phyloP scores from a whole-genome alignment of 2,329 filamentous ascomycete genomes.

The Alternaria tenuissima region DNA sequence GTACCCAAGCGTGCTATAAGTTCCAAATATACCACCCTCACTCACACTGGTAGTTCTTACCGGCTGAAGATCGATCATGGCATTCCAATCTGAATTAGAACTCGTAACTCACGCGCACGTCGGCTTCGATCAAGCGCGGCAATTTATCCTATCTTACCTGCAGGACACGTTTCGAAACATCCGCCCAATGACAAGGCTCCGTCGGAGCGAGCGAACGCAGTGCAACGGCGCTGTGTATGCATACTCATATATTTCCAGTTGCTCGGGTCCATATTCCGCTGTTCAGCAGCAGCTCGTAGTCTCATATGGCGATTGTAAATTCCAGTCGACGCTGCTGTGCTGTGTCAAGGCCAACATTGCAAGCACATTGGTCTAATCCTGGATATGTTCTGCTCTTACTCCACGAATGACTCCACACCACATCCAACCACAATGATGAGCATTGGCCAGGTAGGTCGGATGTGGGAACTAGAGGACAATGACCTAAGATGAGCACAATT shows the following conservation, averaged over 20 bases:
- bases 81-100: constrained; percentile 1
- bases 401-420: neutral
- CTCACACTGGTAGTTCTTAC: neutral
- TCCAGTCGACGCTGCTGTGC: neutral
- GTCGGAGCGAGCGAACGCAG: constrained; percentile 14
- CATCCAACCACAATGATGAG: neutral
- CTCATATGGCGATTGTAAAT: neutral
- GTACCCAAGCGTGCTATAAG: neutral
- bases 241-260: constrained; percentile 16
- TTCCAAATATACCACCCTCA: neutral
- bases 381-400: neutral
- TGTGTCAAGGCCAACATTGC: neutral
- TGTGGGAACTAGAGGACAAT: neutral
- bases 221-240: constrained; percentile 28
- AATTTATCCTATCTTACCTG: constrained; percentile 26
- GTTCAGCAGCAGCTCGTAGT: neutral
- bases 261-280: neutral
- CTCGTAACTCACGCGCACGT: neutral
- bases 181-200: constrained; percentile 27
- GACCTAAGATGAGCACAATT: neutral
- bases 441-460: neutral
- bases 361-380: neutral
- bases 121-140: constrained; percentile 8
- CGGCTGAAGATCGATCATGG: neutral
- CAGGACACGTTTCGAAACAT: constrained; percentile 40